phyloP scores from a whole-genome alignment of 768 basidiomycete genomes.

The Dacryopinax spathularia region DNA sequence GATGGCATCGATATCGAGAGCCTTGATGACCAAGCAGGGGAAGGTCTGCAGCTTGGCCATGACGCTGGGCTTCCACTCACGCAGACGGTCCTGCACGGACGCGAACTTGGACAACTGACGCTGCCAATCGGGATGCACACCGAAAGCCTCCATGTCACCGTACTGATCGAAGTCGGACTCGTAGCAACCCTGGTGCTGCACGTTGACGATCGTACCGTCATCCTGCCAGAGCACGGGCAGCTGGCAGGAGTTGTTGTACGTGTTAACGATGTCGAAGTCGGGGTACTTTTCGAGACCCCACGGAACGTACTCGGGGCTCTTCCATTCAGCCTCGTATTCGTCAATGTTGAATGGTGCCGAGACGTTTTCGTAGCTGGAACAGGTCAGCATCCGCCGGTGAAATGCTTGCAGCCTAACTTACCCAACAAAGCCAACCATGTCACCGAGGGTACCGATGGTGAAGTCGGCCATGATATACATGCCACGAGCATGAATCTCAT shows the following conservation, averaged over 20 bases:
- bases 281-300: constrained; percentile 78
- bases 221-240: constrained; percentile 73
- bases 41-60: constrained; percentile 65
- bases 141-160: constrained; percentile 94
- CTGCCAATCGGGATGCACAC: constrained; percentile 88
- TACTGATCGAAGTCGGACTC: constrained; percentile 85
- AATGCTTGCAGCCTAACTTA: constrained; percentile 24
- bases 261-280: constrained; percentile 64
- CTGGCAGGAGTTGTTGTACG: constrained; percentile 56
- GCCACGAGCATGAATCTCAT: constrained; percentile 58
- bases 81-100: constrained; percentile 87
- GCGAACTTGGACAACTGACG: constrained; percentile 92
- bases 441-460: constrained; percentile 83
- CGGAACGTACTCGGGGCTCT: constrained; percentile 54
- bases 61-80: constrained; percentile 76
- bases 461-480: constrained; percentile 94
- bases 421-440: constrained; percentile 77
- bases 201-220: constrained; percentile 46
- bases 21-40: constrained; percentile 73
- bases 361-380: constrained; percentile 51
- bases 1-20: constrained; percentile 84
- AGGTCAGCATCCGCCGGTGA: constrained; percentile 5
- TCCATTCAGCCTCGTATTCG: constrained; percentile 65
- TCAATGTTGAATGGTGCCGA: constrained; percentile 66
- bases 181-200: constrained; percentile 56